A percentile compares a stretch with the other conserved stretches of the same genome.
These are phyloP conservation scores for Talaromyces proteolyticus DNA, from an alignment of 495 filamentous ascomycete species.

Conservation along the genomic window DNA sequence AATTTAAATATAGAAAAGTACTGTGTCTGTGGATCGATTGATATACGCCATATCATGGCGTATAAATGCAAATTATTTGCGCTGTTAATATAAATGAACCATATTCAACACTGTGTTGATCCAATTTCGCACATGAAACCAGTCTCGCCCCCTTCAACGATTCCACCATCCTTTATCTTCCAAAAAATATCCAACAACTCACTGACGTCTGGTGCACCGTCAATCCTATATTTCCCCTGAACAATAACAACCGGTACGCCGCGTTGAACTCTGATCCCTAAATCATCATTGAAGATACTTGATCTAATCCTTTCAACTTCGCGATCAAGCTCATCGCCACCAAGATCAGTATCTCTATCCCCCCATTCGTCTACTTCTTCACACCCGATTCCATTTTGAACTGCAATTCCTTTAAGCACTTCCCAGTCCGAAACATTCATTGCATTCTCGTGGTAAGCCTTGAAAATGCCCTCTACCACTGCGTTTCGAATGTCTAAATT, in stretches of 20 bases:
- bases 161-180: conserved; percentile 18
- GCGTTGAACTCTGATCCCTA: conserved; percentile 11
- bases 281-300: conserved; percentile 24
- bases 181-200: conserved; percentile 31
- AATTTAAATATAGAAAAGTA: too few species aligned
- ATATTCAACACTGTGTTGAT: not conserved
- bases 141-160: not conserved
- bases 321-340: conserved; percentile 46
- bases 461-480: not conserved
- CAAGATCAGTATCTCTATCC: not conserved
- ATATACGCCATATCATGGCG: too few species aligned
- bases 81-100: not conserved
- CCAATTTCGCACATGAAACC: not conserved
- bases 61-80: not conserved
- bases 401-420: not conserved
- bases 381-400: not conserved
- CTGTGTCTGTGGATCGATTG: too few species aligned
- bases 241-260: conserved; percentile 58
- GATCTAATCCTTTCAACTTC: conserved; percentile 46
- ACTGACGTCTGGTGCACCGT: conserved; percentile 44
- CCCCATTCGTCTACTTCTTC: conserved; percentile 1
- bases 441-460: not conserved
- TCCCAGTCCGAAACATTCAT: conserved; percentile 2
- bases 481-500: not conserved
- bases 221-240: conserved; percentile 39